These are phyloP conservation scores for Chaetoscypha palmicola DNA, from an alignment of 2,329 filamentous ascomycete species.

Conservation along the genomic window DNA sequence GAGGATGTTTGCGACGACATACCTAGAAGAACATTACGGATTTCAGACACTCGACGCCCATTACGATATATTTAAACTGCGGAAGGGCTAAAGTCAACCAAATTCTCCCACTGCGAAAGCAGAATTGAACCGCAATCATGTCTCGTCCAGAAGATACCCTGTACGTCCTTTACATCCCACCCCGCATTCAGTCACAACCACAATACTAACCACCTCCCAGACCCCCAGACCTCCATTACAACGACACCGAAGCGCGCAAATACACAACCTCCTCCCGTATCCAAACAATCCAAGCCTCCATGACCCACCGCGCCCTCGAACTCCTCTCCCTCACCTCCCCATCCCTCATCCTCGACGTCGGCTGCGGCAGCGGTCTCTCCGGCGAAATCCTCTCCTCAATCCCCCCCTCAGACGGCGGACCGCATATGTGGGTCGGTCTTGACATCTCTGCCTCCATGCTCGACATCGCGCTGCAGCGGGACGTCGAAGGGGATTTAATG, in stretches of 20 bases:
- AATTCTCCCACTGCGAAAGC: conserved; percentile 14
- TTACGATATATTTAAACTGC: too few species aligned
- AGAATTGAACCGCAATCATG: conserved; percentile 52
- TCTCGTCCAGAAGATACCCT: conserved; percentile 94
- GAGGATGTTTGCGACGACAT: conserved; percentile 11
- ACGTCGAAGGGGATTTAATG: conserved; percentile 89
- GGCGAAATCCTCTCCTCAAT: conserved; percentile 86
- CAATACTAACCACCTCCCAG: conserved; percentile 37
- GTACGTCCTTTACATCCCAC: conserved; percentile 45
- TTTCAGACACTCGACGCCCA: too few species aligned
- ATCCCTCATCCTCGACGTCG: conserved; percentile 90
- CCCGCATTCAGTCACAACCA: conserved; percentile 9
- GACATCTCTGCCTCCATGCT: conserved; percentile 95
- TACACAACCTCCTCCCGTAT: conserved; percentile 97
- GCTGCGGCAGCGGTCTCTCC: conserved; percentile 88
- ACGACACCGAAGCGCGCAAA: conserved; percentile 90
- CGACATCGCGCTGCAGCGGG: conserved; percentile 84
- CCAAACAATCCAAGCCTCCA: conserved; percentile 86
- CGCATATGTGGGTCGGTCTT: conserved; percentile 96
- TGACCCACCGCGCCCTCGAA: conserved; percentile 89
- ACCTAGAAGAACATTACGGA: neutral
- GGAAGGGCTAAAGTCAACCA: too few species aligned
- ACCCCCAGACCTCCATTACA: conserved; percentile 94
- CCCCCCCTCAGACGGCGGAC: conserved; percentile 63
- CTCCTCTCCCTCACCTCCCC: conserved; percentile 75